Percentiles rank a stretch among this genome's conserved stretches.
Evolutionary conservation across 140 eudicot genomes (phyloP).

Genomic region (Stevia rebaudiana): DNA sequence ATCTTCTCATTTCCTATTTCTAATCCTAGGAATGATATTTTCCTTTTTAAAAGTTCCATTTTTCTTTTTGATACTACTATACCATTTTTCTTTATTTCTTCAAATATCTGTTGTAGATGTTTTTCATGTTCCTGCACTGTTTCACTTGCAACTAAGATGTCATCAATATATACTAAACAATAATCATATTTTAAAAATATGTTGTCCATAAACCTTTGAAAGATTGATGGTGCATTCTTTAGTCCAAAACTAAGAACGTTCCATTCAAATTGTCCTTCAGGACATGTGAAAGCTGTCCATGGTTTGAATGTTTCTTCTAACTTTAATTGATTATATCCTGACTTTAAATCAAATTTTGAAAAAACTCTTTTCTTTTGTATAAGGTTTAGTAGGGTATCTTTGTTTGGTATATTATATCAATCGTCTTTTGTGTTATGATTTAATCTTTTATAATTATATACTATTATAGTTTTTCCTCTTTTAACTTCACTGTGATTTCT

Average conservation of each 20-base stretch:
- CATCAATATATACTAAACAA: not conserved
- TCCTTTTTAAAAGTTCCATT: not conserved
- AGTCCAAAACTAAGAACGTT: not conserved
- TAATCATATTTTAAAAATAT: not conserved
- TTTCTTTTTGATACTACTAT: not conserved
- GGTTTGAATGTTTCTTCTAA: not conserved
- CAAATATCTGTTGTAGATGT: not conserved
- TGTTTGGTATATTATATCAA: conserved; percentile 1
- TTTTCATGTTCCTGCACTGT: not conserved
- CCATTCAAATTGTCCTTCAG: not conserved
- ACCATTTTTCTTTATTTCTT: not conserved
- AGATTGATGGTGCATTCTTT: no score
- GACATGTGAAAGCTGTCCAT: not conserved
- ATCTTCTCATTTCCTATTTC: not conserved
- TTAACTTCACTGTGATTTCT: not conserved
- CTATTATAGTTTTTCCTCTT: conserved; percentile 6
- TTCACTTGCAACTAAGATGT: not conserved
- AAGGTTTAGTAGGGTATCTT: not conserved
- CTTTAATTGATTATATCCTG: not conserved
- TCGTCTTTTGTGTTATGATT: conserved; percentile 3
- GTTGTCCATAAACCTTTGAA: no score
- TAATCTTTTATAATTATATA: conserved; percentile 5
- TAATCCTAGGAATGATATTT: not conserved
- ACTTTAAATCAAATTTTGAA: conserved; percentile 9
- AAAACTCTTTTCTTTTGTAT: not conserved